phyloP scores from a whole-genome alignment of 306 rosid genomes.

The Fragaria ananassa region DNA sequence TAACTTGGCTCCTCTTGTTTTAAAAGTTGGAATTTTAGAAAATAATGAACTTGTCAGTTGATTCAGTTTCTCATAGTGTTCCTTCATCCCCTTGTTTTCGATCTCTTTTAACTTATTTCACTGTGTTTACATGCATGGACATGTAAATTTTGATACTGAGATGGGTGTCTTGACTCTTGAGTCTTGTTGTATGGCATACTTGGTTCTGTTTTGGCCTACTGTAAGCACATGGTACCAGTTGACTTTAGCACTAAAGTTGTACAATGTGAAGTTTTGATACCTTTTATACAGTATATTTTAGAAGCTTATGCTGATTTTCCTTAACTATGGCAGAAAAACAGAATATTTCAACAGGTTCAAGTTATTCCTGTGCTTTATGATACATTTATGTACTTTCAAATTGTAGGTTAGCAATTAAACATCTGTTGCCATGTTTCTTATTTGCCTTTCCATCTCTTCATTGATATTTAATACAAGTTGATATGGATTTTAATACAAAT shows the following conservation, averaged over 20 bases:
- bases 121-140: not conserved
- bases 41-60: not conserved
- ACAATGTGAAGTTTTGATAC: not conserved
- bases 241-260: not conserved
- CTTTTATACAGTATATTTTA: not conserved
- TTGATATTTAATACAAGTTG: not conserved
- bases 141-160: not conserved
- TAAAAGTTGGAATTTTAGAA: not conserved
- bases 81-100: not conserved
- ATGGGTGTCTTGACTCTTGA: not conserved
- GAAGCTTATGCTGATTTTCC: not conserved
- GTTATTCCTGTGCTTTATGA: not conserved
- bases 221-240: not conserved
- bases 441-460: not conserved
- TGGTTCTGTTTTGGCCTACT: constrained; percentile 20
- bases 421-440: not conserved
- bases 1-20: not conserved
- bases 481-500: not conserved
- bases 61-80: not conserved
- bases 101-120: not conserved
- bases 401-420: not conserved
- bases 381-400: not conserved
- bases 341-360: not conserved
- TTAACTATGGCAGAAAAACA: not conserved
- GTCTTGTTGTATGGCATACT: not conserved